Evolutionary conservation across 768 basidiomycete genomes (phyloP), one percentile per base, ranked within the genome.

Genomic region (Basidioascus undulatus): DNA sequence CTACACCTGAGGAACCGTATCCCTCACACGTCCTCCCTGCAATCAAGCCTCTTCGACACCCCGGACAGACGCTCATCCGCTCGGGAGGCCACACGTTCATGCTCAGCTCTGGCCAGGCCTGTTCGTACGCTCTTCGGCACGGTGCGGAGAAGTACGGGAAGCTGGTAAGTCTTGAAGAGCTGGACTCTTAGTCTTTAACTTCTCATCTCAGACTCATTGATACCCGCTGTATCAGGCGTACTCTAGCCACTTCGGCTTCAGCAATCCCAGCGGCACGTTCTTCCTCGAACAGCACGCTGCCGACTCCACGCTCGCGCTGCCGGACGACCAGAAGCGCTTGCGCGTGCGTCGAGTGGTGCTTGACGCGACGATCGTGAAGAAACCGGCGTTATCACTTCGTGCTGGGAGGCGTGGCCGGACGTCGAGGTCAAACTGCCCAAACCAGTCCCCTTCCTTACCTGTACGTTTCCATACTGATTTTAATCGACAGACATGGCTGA

Each of bases 141-240:
- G 71, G 72, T 49, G 71, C 74, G 7, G 73, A 74, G 19, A 81
- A 79, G 54, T 79, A 79, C 57, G 74, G 76, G 40, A 78, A 78
- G 55, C 62, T 76, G 42, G n/a, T n/a, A n/a, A n/a, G n/a, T n/a
- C n/a, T n/a, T n/a, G n/a, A n/a, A n/a, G n/a, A n/a, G n/a, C n/a
- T n/a, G n/a, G n/a, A n/a, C n/a, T n/a, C n/a, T n/a, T n/a, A n/a
- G n/a, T n/a, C n/a, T n/a, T n/a, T n/a, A n/a, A n/a, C n/a, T n/a
- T n/a, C n/a, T n/a, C n/a, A n/a, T n/a, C n/a, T n/a, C n/a, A n/a
- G n/a, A n/a, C n/a, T n/a, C n/a, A n/a, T n/a, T n/a, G n/a, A n/a
- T n/a, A n/a, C n/a, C n/a, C n/a, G n/a, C n/a, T n/a, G n/a, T n/a
- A n/a, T n/a, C n/a, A n/a, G n/a, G 70, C 73, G 2, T 79, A 81